A percentile compares a stretch with the other conserved stretches of the same genome.
These are phyloP conservation scores for Aspergillus piperis DNA, from an alignment of 2,329 filamentous ascomycete genomes.

Conservation along the genomic window DNA sequence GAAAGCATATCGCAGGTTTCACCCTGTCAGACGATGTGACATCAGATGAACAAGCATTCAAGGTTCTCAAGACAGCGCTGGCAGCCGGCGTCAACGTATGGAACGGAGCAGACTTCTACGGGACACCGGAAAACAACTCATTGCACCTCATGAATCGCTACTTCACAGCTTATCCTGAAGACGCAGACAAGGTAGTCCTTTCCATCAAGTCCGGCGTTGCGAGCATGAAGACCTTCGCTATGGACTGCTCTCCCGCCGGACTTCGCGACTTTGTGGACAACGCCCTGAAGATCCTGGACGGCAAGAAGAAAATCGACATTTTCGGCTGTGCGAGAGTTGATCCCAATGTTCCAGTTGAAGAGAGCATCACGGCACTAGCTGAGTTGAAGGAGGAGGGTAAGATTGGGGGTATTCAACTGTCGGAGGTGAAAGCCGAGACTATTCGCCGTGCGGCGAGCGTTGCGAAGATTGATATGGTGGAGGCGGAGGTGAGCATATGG, in stretches of 20 bases:
- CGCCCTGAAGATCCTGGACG: constrained; percentile 49
- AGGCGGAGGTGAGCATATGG: constrained; percentile 59
- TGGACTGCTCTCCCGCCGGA: constrained; percentile 53
- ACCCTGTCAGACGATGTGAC: not conserved
- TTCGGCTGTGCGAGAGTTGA: constrained; percentile 60
- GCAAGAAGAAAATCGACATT: constrained; percentile 58
- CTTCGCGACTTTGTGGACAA: constrained; percentile 58
- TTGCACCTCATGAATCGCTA: constrained; percentile 31
- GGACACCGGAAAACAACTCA: constrained; percentile 32
- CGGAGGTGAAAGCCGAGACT: constrained; percentile 38
- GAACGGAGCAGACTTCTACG: constrained; percentile 38
- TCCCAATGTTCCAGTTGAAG: constrained; percentile 49
- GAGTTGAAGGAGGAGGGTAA: constrained; percentile 38
- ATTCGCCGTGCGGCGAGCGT: constrained; percentile 43
- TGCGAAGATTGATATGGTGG: constrained; percentile 50
- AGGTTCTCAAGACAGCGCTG: constrained; percentile 43
- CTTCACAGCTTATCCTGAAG: constrained; percentile 30
- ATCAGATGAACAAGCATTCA: constrained; percentile 32
- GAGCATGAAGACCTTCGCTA: constrained; percentile 33
- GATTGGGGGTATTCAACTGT: constrained; percentile 39
- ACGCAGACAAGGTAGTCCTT: constrained; percentile 29
- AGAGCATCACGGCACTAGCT: constrained; percentile 36
- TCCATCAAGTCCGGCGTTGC: constrained; percentile 32
- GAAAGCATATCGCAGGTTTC: not conserved
- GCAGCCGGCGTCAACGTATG: constrained; percentile 23